phyloP scores from a whole-genome alignment of 805 yeast genomes.

The Saccharomycopsis schoenii region DNA sequence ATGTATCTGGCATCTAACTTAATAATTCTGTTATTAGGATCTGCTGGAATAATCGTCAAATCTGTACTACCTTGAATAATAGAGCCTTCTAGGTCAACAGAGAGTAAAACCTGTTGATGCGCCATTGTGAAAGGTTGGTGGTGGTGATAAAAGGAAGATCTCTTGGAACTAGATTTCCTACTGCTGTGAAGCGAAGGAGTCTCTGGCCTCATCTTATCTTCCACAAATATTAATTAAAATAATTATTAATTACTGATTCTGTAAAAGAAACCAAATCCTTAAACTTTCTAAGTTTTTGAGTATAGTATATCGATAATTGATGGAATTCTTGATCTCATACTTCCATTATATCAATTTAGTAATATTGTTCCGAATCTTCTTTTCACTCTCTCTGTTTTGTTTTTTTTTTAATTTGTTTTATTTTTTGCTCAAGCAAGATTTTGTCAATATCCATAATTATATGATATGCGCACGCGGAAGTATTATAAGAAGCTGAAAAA shows the following conservation, averaged over 20 bases:
- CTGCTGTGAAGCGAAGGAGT: constrained; percentile 1
- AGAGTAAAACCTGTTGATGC: constrained; percentile 74
- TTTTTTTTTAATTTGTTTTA: neutral
- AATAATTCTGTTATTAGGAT: constrained; percentile 45
- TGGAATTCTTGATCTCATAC: too few species aligned
- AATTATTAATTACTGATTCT: too few species aligned
- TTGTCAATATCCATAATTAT: neutral
- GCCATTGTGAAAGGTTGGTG: constrained; percentile 57
- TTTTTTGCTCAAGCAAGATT: neutral
- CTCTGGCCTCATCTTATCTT: neutral
- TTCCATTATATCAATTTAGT: neutral
- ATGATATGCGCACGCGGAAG: neutral
- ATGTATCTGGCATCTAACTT: constrained; percentile 76
- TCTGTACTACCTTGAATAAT: constrained; percentile 68
- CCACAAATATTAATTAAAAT: neutral
- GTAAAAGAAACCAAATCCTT: too few species aligned
- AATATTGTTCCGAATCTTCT: neutral
- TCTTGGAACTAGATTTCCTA: neutral
- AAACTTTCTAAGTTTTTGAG: too few species aligned
- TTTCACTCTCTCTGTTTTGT: neutral
- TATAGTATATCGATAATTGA: too few species aligned
- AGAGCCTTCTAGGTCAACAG: constrained; percentile 62
- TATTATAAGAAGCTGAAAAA: neutral
- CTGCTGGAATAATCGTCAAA: constrained; percentile 65
- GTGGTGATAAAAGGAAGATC: constrained; percentile 9